Base-by-base conservation (phyloP, 176 grass and related monocot genomes). In the Tillandsia fasciculata region DNA sequence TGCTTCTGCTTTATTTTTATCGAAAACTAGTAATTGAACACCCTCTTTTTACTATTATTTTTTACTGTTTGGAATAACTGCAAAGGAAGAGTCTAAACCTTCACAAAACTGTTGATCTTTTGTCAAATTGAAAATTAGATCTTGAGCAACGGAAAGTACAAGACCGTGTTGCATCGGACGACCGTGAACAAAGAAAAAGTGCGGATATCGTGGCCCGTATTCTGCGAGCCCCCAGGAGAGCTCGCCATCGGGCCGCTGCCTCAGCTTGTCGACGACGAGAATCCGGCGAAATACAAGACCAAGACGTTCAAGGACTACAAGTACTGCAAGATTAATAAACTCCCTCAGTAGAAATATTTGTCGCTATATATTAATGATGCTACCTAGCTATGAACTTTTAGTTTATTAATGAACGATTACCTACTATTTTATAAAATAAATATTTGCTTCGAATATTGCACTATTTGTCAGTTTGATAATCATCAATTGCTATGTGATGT, bases 161-260 rank as follows among this genome's bases (percentile, higher is more conserved):
- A 96, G 81, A 81, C 83, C 12, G 92, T 89, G 75, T 61, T 91
- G 64, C 88, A 91, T 63, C 68, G 83, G 26, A 84, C 78, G 51
- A 87, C 79, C 11, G 83, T 96, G 72, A 78, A 70, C 63, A 89
- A 85, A 69, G 80, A 92, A 10, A 81, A 80, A 79, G 83, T 72
- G 53, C 64, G 88, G 70, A 91, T 96, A 81, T 91, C 88, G 56
- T 96, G 86, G 88, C 92, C 88, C 10, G 81, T 91, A 67, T 91
- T 96, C 77, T 70, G 84, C 11, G 75, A 81, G 66, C 86, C 83
- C 3, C 81, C 86, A 23, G 6, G 0, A 48, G 88, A 96, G 67
- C 57, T 76, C 57, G 76, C 74, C 27, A 69, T 96, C 0, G 88
- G 81, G 10, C 86, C 88, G 27, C 81, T 89, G 69, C 81, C 71